Percentiles rank a stretch among this genome's conserved stretches.
phyloP scores from a whole-genome alignment of 2,329 filamentous ascomycete genomes.

The Aspergillus neoniger region DNA sequence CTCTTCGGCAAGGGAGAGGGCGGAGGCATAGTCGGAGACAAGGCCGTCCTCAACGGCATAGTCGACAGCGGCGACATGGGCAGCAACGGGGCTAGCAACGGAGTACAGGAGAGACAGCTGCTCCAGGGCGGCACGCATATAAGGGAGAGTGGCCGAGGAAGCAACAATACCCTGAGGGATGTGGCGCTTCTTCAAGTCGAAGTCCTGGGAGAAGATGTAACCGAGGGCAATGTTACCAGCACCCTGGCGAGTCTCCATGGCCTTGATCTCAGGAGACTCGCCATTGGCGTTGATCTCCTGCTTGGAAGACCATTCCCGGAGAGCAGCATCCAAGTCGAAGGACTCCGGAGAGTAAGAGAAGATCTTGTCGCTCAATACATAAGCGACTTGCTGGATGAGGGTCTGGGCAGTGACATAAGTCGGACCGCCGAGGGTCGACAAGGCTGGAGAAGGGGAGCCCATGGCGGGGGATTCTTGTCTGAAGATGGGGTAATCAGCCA shows the following conservation, averaged over 20 bases:
- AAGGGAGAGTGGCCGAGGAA: slow-evolving; percentile 76
- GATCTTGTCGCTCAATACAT: slow-evolving; percentile 92
- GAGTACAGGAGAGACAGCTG: slow-evolving; percentile 90
- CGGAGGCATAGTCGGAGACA: slow-evolving; percentile 82
- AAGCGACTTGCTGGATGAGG: slow-evolving; percentile 93
- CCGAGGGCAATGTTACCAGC: slow-evolving; percentile 90
- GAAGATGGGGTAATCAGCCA: slow-evolving; percentile 24
- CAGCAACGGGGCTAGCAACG: slow-evolving; percentile 88
- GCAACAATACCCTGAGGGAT: slow-evolving; percentile 90
- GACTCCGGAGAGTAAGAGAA: slow-evolving; percentile 95
- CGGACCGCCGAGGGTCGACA: slow-evolving; percentile 72
- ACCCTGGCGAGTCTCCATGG: slow-evolving; percentile 83
- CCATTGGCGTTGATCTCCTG: slow-evolving; percentile 79
- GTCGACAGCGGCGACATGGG: slow-evolving; percentile 88
- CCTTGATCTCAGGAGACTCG: slow-evolving; percentile 73
- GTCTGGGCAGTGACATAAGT: slow-evolving; percentile 93
- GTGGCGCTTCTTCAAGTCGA: slow-evolving; percentile 85
- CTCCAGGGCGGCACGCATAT: slow-evolving; percentile 80
- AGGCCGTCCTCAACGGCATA: slow-evolving; percentile 72
- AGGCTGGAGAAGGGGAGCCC: slow-evolving; percentile 43
- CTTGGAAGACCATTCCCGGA: slow-evolving; percentile 71
- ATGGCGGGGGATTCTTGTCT: slow-evolving; percentile 31
- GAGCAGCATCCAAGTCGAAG: slow-evolving; percentile 84
- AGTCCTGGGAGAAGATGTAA: slow-evolving; percentile 97
- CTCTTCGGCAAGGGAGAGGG: slow-evolving; percentile 81